A percentile compares a stretch with the other conserved stretches of the same genome.
Evolutionary conservation across 169 alveolate genomes (phyloP).

Genomic region (Plasmodium reichenowi): DNA sequence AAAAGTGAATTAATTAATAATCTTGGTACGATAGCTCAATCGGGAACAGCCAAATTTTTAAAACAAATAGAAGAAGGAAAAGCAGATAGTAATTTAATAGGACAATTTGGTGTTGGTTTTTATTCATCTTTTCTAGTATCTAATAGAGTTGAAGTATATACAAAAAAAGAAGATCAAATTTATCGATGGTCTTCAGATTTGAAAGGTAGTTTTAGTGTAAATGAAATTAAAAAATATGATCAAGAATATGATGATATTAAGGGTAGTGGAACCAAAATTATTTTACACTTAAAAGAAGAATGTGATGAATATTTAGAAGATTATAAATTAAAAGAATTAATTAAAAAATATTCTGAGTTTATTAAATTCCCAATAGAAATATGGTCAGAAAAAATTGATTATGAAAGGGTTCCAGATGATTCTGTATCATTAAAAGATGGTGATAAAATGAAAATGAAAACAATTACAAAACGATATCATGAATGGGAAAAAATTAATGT

Average conservation of each 20-base stretch:
- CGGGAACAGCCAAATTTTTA: slow-evolving; percentile 99
- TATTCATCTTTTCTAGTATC: slow-evolving; percentile 99
- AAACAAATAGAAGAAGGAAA: slow-evolving; percentile 93
- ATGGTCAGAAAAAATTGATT: slow-evolving; percentile 90
- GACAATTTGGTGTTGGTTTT: slow-evolving; percentile 99
- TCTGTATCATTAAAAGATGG: slow-evolving; percentile 85
- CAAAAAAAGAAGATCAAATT: slow-evolving; percentile 95
- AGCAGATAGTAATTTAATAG: slow-evolving; percentile 96
- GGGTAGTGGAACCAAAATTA: slow-evolving; percentile 96
- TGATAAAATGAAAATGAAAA: slow-evolving; percentile 84
- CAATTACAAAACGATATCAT: slow-evolving; percentile 87
- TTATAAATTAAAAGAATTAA: slow-evolving; percentile 93
- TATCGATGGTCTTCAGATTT: slow-evolving; percentile 97
- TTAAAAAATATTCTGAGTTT: slow-evolving; percentile 96
- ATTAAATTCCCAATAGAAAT: slow-evolving; percentile 96
- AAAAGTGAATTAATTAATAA: slow-evolving; percentile 97
- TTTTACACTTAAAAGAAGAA: slow-evolving; percentile 96
- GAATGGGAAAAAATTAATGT: slow-evolving; percentile 95
- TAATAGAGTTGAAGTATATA: slow-evolving; percentile 96
- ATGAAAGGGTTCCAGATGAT: slow-evolving; percentile 91
- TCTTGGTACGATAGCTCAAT: slow-evolving; percentile 99
- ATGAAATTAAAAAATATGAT: slow-evolving; percentile 91
- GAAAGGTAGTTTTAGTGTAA: slow-evolving; percentile 94
- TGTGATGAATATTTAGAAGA: slow-evolving; percentile 96
- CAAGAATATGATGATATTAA: slow-evolving; percentile 92